Conservation (phyloP, 1,139 yeast species). For the Geotrichum histeridarum region DNA sequence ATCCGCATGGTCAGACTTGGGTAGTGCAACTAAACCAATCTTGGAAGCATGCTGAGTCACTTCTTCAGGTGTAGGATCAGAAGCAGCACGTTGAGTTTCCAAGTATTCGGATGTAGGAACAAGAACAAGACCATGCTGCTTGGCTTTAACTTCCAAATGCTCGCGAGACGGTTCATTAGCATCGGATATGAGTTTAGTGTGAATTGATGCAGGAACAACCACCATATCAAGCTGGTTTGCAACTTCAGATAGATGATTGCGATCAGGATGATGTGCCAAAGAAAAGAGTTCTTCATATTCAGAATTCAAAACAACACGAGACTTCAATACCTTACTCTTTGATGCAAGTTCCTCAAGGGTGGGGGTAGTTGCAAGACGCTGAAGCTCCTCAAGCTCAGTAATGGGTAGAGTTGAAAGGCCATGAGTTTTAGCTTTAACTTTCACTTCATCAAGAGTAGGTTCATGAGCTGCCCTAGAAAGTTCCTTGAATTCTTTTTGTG, state of each 20-base stretch:
- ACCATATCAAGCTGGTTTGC: slow-evolving; percentile 34
- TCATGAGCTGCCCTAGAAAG: slow-evolving; percentile 22
- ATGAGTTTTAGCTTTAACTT: slow-evolving; percentile 14
- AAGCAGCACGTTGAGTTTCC: slow-evolving; percentile 22
- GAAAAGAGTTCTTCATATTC: slow-evolving; percentile 7
- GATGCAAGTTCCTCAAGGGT: slow-evolving; percentile 17
- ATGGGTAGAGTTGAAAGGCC: slow-evolving; percentile 36
- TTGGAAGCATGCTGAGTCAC: slow-evolving; percentile 19
- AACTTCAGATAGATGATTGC: slow-evolving; percentile 24
- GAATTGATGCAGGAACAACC: slow-evolving; percentile 26
- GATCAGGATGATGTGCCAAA: slow-evolving; percentile 20
- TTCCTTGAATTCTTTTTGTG: slow-evolving; percentile 24
- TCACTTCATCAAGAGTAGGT: slow-evolving; percentile 31
- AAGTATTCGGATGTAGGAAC: slow-evolving; percentile 28
- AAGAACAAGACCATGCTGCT: slow-evolving; percentile 28
- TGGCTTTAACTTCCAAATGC: slow-evolving; percentile 26
- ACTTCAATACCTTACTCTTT: not conserved
- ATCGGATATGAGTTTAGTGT: slow-evolving; percentile 18
- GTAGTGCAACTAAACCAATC: slow-evolving; percentile 12
- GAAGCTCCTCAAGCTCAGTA: slow-evolving; percentile 18
- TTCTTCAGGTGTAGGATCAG: slow-evolving; percentile 32
- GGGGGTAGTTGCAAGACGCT: slow-evolving; percentile 18
- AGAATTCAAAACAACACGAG: slow-evolving; percentile 3
- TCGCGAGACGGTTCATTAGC: slow-evolving; percentile 16
- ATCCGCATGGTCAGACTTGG: slow-evolving; percentile 10